Evolutionary conservation across 2,329 filamentous ascomycete genomes (phyloP).

Genomic region (Calonectria pseudoturangicola): DNA sequence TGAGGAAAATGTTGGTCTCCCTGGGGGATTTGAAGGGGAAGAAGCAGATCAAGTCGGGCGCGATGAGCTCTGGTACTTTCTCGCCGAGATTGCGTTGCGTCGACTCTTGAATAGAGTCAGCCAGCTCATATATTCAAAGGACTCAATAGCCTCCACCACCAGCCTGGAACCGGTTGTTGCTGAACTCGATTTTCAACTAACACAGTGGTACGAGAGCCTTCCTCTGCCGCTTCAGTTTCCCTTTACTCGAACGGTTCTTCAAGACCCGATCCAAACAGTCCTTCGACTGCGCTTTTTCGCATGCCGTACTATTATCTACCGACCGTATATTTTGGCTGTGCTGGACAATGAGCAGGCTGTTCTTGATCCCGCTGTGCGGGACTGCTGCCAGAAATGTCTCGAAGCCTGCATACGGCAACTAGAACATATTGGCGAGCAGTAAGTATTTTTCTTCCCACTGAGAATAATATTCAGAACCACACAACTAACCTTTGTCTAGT

Average conservation of each 20-base stretch:
- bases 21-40: conserved; percentile 85
- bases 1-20: conserved; percentile 86
- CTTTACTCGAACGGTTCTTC: conserved; percentile 78
- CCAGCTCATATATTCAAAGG: conserved; percentile 86
- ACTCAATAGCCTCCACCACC: conserved; percentile 81
- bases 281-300: conserved; percentile 88
- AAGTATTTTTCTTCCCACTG: conserved; percentile 62
- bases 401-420: conserved; percentile 87
- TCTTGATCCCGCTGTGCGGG: conserved; percentile 82
- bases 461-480: conserved; percentile 30
- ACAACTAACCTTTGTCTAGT: conserved; percentile 61
- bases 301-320: conserved; percentile 90
- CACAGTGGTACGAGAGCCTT: conserved; percentile 89
- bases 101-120: conserved; percentile 86
- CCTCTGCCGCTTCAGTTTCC: conserved; percentile 86
- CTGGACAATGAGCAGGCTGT: conserved; percentile 85
- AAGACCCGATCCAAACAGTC: conserved; percentile 86
- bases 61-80: conserved; percentile 90
- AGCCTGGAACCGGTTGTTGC: conserved; percentile 86
- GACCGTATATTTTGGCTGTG: conserved; percentile 87
- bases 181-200: conserved; percentile 87
- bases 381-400: conserved; percentile 87
- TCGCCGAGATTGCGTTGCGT: conserved; percentile 87
- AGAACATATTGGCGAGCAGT: conserved; percentile 86
- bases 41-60: conserved; percentile 78